A percentile compares a stretch with the other conserved stretches of the same genome.
Conservation (phyloP, 768 basidiomycete species). For the Lyophyllum shimeji region DNA sequence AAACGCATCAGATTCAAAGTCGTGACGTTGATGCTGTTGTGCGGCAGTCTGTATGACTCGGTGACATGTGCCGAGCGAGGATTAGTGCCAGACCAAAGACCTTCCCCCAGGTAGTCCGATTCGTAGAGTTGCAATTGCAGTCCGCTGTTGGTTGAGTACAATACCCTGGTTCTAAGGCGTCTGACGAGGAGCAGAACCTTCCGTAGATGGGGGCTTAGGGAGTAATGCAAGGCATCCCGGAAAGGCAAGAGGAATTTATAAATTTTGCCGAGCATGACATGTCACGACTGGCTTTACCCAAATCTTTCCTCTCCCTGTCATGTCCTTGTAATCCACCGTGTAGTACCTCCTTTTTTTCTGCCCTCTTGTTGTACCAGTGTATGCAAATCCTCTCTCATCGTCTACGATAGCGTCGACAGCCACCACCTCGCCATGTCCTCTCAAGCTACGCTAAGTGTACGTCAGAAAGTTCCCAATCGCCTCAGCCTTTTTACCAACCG, state of each 20-base stretch:
- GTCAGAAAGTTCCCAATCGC: constrained; percentile 15
- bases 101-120: background rate
- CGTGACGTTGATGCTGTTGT: background rate
- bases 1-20: constrained; percentile 1
- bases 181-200: constrained; percentile 1
- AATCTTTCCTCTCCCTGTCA: constrained; percentile 21
- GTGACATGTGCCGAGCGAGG: background rate
- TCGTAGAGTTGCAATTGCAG: background rate
- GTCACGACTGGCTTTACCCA: constrained; percentile 19
- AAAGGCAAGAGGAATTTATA: constrained; percentile 20
- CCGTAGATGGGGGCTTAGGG: background rate
- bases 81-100: background rate
- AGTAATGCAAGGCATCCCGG: constrained; percentile 17
- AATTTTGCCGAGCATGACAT: constrained; percentile 20
- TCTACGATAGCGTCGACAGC: constrained; percentile 11
- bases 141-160: background rate
- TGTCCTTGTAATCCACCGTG: constrained; percentile 23
- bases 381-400: constrained; percentile 14
- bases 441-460: constrained; percentile 20
- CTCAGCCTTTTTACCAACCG: constrained; percentile 9
- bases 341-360: constrained; percentile 12
- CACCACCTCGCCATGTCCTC: constrained; percentile 13
- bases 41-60: too few species aligned
- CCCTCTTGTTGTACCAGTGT: constrained; percentile 17
- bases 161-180: background rate